A percentile compares a stretch with the other conserved stretches of the same genome.
phyloP scores from a whole-genome alignment of 805 yeast genomes.

The Groenewaldozyma tartarivorans region DNA sequence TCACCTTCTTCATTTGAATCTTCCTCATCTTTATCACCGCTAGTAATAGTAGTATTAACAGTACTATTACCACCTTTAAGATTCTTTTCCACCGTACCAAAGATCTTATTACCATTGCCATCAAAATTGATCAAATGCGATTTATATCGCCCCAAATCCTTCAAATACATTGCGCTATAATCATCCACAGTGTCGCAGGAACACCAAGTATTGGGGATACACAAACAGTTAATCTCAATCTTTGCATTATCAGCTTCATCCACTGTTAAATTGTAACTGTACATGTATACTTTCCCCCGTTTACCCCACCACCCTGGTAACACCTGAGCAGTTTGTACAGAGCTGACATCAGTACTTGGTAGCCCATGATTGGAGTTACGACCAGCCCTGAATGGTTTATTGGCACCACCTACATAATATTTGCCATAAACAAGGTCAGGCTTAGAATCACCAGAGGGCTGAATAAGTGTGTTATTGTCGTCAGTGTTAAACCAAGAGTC shows the following conservation, averaged over 20 bases:
- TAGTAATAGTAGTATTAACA: neutral
- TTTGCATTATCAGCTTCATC: neutral
- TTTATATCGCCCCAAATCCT: conserved; percentile 2
- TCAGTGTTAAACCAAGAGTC: neutral
- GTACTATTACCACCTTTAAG: conserved; percentile 48
- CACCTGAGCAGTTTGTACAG: conserved; percentile 1
- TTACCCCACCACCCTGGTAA: conserved; percentile 12
- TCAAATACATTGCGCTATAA: conserved; percentile 4
- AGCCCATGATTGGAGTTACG: conserved; percentile 5
- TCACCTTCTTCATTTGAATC: neutral
- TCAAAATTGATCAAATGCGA: conserved; percentile 1
- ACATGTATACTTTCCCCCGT: conserved; percentile 3
- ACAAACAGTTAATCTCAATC: conserved; percentile 5
- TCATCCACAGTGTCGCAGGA: conserved; percentile 8
- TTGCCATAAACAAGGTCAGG: conserved; percentile 6
- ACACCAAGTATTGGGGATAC: conserved; percentile 4
- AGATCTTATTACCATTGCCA: neutral
- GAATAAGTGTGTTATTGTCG: neutral
- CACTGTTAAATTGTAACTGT: conserved; percentile 2
- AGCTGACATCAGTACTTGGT: neutral
- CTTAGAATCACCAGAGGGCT: neutral
- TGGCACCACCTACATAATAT: conserved; percentile 8
- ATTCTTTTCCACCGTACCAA: conserved; percentile 40
- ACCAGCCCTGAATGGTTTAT: conserved; percentile 5
- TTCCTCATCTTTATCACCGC: neutral